Evolutionary conservation across 2,329 filamentous ascomycete species (phyloP).

Genomic region (Trichoderma sp.): DNA sequence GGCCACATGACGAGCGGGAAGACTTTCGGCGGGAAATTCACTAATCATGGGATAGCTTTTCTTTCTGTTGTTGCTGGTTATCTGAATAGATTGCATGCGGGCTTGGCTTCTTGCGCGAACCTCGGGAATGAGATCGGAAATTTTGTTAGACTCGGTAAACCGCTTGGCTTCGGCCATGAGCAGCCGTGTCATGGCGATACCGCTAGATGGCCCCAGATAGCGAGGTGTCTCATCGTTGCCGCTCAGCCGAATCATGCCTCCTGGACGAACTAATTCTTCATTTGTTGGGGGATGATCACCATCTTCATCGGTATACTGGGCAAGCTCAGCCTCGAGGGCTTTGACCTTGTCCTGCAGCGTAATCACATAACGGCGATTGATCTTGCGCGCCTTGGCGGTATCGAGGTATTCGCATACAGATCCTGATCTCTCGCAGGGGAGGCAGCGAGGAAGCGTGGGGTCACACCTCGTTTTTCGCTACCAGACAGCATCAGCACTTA

Average conservation of each 20-base stretch:
- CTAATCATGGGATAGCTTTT: slow-evolving; percentile 84
- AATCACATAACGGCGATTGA: slow-evolving; percentile 90
- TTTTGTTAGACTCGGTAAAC: slow-evolving; percentile 86
- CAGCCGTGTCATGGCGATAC: slow-evolving; percentile 90
- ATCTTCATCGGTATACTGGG: slow-evolving; percentile 76
- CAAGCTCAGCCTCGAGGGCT: slow-evolving; percentile 78
- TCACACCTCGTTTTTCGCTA: slow-evolving; percentile 97
- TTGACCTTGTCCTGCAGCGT: slow-evolving; percentile 85
- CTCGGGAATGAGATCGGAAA: slow-evolving; percentile 87
- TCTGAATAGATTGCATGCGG: slow-evolving; percentile 61
- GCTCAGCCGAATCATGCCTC: slow-evolving; percentile 80
- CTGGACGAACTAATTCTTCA: slow-evolving; percentile 84
- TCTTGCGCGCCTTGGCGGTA: slow-evolving; percentile 79
- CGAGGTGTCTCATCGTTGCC: slow-evolving; percentile 84
- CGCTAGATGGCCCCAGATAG: slow-evolving; percentile 90
- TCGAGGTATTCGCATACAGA: slow-evolving; percentile 95
- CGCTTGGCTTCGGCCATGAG: slow-evolving; percentile 97
- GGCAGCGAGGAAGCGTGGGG: slow-evolving; percentile 84
- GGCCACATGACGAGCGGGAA: slow-evolving; percentile 74
- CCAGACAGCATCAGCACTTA: background rate
- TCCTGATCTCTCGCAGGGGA: slow-evolving; percentile 89
- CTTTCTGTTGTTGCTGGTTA: slow-evolving; percentile 69
- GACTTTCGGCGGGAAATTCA: slow-evolving; percentile 71
- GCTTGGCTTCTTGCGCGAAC: slow-evolving; percentile 59
- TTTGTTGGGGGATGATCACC: slow-evolving; percentile 67